phyloP scores from a whole-genome alignment of 352 stramenopile genomes.

The Discostella stelligera region DNA sequence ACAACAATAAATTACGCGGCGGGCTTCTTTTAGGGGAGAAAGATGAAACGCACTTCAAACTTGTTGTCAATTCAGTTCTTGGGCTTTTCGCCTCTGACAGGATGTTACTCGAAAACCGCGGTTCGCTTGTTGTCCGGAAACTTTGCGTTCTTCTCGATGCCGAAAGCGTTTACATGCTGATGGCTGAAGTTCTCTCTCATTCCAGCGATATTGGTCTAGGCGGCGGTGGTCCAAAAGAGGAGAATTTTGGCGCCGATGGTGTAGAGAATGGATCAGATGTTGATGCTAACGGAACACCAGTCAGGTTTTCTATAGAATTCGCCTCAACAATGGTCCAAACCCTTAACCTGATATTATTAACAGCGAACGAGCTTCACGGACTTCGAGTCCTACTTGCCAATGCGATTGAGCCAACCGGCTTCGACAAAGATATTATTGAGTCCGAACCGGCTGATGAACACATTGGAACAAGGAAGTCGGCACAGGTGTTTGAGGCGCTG shows the following conservation, averaged over 20 bases:
- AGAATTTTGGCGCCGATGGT: slow-evolving; percentile 13
- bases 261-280: slow-evolving; percentile 29
- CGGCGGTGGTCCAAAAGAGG: slow-evolving; percentile 20
- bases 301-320: slow-evolving; percentile 87
- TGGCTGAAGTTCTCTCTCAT: slow-evolving; percentile 92
- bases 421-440: slow-evolving; percentile 21
- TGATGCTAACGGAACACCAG: slow-evolving; percentile 61
- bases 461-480: slow-evolving; percentile 26
- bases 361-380: slow-evolving; percentile 92
- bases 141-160: slow-evolving; percentile 96
- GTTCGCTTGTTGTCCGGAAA: slow-evolving; percentile 97
- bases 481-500: slow-evolving; percentile 83
- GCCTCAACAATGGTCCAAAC: slow-evolving; percentile 98
- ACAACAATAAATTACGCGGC: slow-evolving; percentile 25
- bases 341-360: slow-evolving; percentile 98
- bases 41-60: slow-evolving; percentile 85
- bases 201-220: slow-evolving; percentile 45
- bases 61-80: slow-evolving; percentile 91
- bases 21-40: slow-evolving; percentile 51
- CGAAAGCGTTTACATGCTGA: slow-evolving; percentile 97
- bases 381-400: slow-evolving; percentile 79
- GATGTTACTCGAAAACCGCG: slow-evolving; percentile 90
- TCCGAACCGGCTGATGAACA: slow-evolving; percentile 22
- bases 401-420: slow-evolving; percentile 49
- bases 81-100: slow-evolving; percentile 90